Evolutionary conservation across 2,329 filamentous ascomycete genomes (phyloP).

Genomic region (Balansia obtecta): DNA sequence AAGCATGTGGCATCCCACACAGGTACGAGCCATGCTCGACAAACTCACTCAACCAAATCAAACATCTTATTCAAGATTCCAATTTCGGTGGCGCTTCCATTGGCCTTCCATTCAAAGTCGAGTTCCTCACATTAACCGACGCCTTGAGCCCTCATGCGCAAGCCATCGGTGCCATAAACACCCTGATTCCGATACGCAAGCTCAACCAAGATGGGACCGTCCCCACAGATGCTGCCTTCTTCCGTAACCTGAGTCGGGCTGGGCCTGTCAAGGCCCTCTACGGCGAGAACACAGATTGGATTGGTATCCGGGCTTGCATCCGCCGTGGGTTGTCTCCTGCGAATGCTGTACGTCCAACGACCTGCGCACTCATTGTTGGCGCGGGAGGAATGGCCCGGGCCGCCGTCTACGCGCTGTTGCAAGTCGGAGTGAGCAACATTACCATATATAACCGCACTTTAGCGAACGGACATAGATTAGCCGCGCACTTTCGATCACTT

Average conservation of each 20-base stretch:
- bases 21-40: constrained; percentile 53
- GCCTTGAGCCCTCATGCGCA: constrained; percentile 60
- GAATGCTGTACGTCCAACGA: constrained; percentile 45
- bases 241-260: constrained; percentile 42
- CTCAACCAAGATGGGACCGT: constrained; percentile 43
- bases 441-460: constrained; percentile 61
- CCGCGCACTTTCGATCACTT: constrained; percentile 54
- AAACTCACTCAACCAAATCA: constrained; percentile 47
- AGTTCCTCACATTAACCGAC: constrained; percentile 55
- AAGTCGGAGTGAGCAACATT: constrained; percentile 64
- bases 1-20: constrained; percentile 56
- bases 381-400: constrained; percentile 68
- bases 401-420: constrained; percentile 66
- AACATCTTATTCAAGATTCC: constrained; percentile 49
- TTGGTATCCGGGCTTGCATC: constrained; percentile 63
- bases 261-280: constrained; percentile 59
- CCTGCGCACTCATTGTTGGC: constrained; percentile 47
- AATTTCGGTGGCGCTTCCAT: constrained; percentile 62
- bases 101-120: constrained; percentile 63
- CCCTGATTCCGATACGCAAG: constrained; percentile 56
- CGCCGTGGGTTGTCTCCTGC: constrained; percentile 61
- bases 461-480: constrained; percentile 54
- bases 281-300: constrained; percentile 74
- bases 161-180: constrained; percentile 67
- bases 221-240: constrained; percentile 39